Conservation (phyloP, 805 yeast species). For the Jamesozyma spencerorum region DNA sequence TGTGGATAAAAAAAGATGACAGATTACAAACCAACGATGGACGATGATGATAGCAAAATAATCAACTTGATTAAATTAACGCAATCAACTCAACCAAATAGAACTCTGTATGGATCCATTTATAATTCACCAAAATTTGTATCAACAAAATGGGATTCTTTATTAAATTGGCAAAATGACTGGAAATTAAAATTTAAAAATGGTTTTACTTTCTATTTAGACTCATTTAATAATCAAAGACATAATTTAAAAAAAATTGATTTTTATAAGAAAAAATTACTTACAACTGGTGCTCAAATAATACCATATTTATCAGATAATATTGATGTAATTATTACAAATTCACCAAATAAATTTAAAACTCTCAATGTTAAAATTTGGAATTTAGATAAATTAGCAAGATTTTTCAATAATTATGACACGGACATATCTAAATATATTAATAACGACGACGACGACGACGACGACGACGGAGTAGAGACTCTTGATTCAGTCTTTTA, state of each 20-base stretch:
- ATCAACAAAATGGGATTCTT: conserved; percentile 25
- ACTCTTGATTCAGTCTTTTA: background rate
- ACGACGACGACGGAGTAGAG: background rate
- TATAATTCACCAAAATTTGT: background rate
- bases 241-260: conserved; percentile 11
- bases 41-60: no score
- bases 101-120: background rate
- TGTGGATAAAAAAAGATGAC: background rate
- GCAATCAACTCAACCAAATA: background rate
- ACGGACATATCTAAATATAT: conserved; percentile 21
- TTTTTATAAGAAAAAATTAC: conserved; percentile 22
- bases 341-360: background rate
- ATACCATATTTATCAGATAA: conserved; percentile 47
- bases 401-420: conserved; percentile 61
- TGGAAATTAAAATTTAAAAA: conserved; percentile 51
- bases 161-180: conserved; percentile 47
- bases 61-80: background rate
- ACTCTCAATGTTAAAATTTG: conserved; percentile 55
- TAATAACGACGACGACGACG: background rate
- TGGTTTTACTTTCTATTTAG: conserved; percentile 50
- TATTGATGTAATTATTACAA: conserved; percentile 43
- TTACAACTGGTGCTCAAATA: conserved; percentile 43
- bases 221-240: conserved; percentile 25
- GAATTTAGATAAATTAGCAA: conserved; percentile 71
- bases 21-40: no score